Conservation (phyloP, 2,329 filamentous ascomycete genomes). For the Alternaria infectoria region DNA sequence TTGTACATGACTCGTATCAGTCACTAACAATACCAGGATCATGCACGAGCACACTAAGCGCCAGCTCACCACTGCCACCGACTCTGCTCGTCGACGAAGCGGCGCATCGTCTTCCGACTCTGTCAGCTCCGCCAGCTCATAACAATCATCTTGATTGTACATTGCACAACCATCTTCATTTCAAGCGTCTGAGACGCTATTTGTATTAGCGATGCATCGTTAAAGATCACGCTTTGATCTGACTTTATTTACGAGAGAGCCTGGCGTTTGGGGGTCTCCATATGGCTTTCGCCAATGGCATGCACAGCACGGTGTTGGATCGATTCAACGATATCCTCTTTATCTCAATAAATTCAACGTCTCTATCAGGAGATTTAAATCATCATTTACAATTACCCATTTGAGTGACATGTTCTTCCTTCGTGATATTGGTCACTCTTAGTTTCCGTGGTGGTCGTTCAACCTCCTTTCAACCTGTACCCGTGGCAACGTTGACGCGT, state of each 20-base stretch:
- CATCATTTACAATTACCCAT: background rate
- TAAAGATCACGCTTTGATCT: background rate
- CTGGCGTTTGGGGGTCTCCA: conserved; percentile 7
- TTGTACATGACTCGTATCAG: background rate
- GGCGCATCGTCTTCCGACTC: conserved; percentile 21
- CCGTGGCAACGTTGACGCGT: background rate
- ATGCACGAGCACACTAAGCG: conserved; percentile 60
- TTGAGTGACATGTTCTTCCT: background rate
- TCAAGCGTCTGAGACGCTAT: conserved; percentile 8
- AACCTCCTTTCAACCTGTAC: background rate
- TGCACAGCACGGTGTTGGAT: conserved; percentile 5
- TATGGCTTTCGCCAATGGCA: conserved; percentile 4
- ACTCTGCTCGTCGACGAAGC: conserved; percentile 52
- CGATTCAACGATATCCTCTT: conserved; percentile 7
- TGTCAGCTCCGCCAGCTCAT: conserved; percentile 30
- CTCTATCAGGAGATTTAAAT: background rate
- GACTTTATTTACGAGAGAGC: background rate
- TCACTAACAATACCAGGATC: conserved; percentile 42
- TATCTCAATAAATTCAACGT: conserved; percentile 5
- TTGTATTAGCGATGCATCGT: conserved; percentile 6
- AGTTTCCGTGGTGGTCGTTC: background rate
- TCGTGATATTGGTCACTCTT: background rate
- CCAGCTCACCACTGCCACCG: conserved; percentile 54
- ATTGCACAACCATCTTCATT: background rate
- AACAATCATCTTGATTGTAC: background rate